These are phyloP conservation scores for Penicillium diatomitis DNA, from an alignment of 495 filamentous ascomycete species.

Conservation along the genomic window DNA sequence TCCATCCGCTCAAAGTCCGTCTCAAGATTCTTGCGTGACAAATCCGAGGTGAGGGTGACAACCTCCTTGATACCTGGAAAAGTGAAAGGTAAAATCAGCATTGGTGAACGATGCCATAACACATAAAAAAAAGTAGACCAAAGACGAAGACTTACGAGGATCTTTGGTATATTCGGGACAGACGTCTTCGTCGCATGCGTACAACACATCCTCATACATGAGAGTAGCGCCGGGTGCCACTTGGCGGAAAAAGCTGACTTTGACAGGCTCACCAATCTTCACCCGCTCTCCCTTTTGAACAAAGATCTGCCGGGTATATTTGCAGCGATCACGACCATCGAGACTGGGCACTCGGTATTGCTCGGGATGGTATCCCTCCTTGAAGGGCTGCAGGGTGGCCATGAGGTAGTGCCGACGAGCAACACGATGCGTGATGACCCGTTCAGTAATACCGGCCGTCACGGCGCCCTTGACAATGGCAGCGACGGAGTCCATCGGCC, in stretches of 20 bases:
- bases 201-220: conserved; percentile 98
- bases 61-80: conserved; percentile 91
- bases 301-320: conserved; percentile 97
- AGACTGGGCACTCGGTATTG: conserved; percentile 94
- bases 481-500: conserved; percentile 77
- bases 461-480: conserved; percentile 76
- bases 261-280: conserved; percentile 98
- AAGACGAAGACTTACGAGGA: conserved; percentile 65
- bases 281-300: conserved; percentile 98
- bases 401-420: conserved; percentile 98
- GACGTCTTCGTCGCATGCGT: conserved; percentile 95
- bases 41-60: conserved; percentile 91
- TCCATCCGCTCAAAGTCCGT: conserved; percentile 99
- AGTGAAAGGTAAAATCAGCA: conserved; percentile 4
- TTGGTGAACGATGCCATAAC: not conserved
- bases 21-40: conserved; percentile 95
- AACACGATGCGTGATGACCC: conserved; percentile 92
- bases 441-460: conserved; percentile 90
- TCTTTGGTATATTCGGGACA: conserved; percentile 99
- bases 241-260: conserved; percentile 97
- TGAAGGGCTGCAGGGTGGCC: conserved; percentile 97
- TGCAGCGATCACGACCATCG: conserved; percentile 96
- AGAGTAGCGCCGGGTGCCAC: conserved; percentile 94
- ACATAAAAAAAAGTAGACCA: not conserved
- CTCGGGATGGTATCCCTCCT: conserved; percentile 96